Evolutionary conservation across 345 rosid genomes (phyloP).

Genomic region (Dovyalis caffra): DNA sequence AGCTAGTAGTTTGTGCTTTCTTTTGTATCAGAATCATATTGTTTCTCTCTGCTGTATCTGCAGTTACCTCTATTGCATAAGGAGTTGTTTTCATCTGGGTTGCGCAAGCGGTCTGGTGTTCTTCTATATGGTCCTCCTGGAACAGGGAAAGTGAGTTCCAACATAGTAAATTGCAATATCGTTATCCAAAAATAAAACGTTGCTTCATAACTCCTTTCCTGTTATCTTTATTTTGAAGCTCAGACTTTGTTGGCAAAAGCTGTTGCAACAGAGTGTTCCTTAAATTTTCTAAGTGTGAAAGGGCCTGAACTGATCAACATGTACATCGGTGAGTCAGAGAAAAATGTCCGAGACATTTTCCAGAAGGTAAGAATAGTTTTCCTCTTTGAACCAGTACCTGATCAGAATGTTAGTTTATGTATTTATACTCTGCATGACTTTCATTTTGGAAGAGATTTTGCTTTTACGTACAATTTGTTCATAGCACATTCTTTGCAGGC

Average conservation of each 20-base stretch:
- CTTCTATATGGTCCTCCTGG: slow-evolving; percentile 99
- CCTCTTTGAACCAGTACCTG: slow-evolving; percentile 10
- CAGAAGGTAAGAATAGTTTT: slow-evolving; percentile 57
- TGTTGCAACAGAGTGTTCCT: slow-evolving; percentile 96
- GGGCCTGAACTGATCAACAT: slow-evolving; percentile 98
- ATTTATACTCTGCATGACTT: neutral
- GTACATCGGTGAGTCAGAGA: slow-evolving; percentile 99
- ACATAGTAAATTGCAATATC: slow-evolving; percentile 3
- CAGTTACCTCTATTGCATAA: slow-evolving; percentile 91
- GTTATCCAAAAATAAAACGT: neutral
- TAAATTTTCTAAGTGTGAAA: slow-evolving; percentile 92
- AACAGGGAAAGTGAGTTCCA: slow-evolving; percentile 75
- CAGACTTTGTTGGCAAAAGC: slow-evolving; percentile 97
- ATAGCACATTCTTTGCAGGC: slow-evolving; percentile 53
- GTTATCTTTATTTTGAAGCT: slow-evolving; percentile 25
- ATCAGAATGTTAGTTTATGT: neutral
- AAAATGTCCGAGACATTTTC: slow-evolving; percentile 91
- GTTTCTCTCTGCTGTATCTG: slow-evolving; percentile 12
- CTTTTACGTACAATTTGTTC: neutral
- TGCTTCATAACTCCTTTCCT: slow-evolving; percentile 4
- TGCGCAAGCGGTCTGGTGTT: slow-evolving; percentile 97
- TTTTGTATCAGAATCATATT: neutral
- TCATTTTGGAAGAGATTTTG: neutral
- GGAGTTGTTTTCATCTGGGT: slow-evolving; percentile 88
- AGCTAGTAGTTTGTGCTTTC: neutral